Base-by-base conservation (phyloP, 306 rosid genomes). In the Notholithocarpus densiflorus region DNA sequence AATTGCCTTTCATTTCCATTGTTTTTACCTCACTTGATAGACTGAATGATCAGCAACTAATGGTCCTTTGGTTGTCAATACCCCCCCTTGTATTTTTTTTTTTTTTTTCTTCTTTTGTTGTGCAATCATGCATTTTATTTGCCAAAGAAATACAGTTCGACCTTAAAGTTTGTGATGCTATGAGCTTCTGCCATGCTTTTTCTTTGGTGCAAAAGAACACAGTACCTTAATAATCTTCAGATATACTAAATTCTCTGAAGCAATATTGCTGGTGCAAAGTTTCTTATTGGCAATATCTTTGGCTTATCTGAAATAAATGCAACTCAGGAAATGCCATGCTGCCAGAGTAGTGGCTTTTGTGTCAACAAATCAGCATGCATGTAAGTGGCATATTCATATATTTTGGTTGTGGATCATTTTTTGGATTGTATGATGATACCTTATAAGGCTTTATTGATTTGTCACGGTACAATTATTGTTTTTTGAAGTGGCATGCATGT, bases 201-300 rank as follows among this genome's bases (percentile, higher is more conserved):
- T 57, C 54, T 64, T 26, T 68, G 68, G 75, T 69, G 29, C 48
- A 69, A 71, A 56, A 52, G 48, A 6, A 4, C 32, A 68, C 65
- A 31, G 55, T 82, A 79, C 87, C 92, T 92, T 92, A 66, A 89
- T 77, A 77, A 74, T 85, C 65, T 65, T 75, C 89, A 94, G 97
- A 94, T 89, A 80, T 87, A 65, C 90, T 92, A 71, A 75, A 82
- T 86, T 90, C 87, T 59, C 64, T 84, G 54, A 84, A 81, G 86
- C 88, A 91, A 90, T 82, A 55, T 82, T 80, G 79, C 80, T 55
- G 74, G 80, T 72, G 86, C 94, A 4, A 80, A 86, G 77, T 10
- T 71, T 84, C 94, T 92, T 76, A 69, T 82, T 71, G 55, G 56
- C 34, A 53, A 82, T 70, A 87, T 94, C 75, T 94, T 88, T 89